Base-by-base conservation (phyloP, 176 grass and related monocot species). In the Triticum timopheevii region DNA sequence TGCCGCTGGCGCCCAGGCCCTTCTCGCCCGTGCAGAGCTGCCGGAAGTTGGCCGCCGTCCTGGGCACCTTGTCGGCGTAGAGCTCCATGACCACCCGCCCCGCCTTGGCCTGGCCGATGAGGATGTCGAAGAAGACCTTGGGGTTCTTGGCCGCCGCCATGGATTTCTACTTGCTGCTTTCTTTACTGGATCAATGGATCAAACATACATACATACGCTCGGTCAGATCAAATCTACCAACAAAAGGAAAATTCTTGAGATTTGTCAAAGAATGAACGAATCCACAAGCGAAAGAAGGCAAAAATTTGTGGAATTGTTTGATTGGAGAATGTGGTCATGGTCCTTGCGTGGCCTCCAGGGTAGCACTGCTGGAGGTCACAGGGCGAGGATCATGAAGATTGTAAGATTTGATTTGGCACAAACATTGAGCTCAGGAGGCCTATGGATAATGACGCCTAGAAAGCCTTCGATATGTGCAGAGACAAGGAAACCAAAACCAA, bases 381-480 rank as follows among this genome's bases (percentile, higher is more conserved):
- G 19, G 58, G 74, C 47, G 65, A 7, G 76, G 86, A 85, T n/a
- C 2, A 91, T 66, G 54, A 76, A 13, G 23, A 82, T n/a, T n/a
- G n/a, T n/a, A 11, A n/a, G 1, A 2, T 39, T 20, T 42, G 31
- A 88, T 97, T 73, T 97, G 31, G 94, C 94, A 97, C 94, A 90
- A 94, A 61, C 79, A 85, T 97, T 97, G 94, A 97, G 94, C 94
- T 92, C 87, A 83, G 28, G 78, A 81, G 88, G 84, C 85, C 79
- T 69, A 69, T 75, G 19, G 52, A 76, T 63, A 7, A 67, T 40
- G 84, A 88, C 76, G 68, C 87, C 84, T 83, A 90, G 69, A 82
- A 92, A 93, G 88, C 94, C 94, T 97, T 97, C 90, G 92, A 94
- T 93, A 89, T 92, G 94, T 93, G 94, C 94, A n/a, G 67, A 71